Evolutionary conservation across 352 stramenopile species (phyloP).

Genomic region (Phytophthora pinifolia): DNA sequence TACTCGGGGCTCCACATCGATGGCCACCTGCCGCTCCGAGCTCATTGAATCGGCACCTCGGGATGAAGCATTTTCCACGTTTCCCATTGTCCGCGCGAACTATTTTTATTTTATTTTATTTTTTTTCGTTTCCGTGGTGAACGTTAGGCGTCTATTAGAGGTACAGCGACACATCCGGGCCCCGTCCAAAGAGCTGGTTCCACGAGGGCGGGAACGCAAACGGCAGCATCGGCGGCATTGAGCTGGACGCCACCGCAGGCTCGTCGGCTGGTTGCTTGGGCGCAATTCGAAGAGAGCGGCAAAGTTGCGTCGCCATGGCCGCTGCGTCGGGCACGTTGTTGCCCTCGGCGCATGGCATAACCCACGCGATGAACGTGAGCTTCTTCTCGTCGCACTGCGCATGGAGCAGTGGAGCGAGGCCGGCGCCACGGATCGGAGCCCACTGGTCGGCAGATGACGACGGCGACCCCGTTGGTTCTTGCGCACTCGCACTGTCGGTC

Average conservation of each 20-base stretch:
- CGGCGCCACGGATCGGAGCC: constrained; percentile 52
- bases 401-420: constrained; percentile 58
- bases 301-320: constrained; percentile 52
- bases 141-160: constrained; percentile 35
- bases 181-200: constrained; percentile 66
- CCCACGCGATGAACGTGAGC: constrained; percentile 50
- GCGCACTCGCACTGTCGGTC: constrained; percentile 2
- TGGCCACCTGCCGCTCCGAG: background rate
- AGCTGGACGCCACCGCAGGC: constrained; percentile 11
- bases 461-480: constrained; percentile 10
- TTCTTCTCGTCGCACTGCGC: constrained; percentile 33
- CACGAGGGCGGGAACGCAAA: constrained; percentile 61
- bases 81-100: background rate
- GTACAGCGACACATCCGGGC: constrained; percentile 54
- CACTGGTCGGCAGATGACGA: constrained; percentile 31
- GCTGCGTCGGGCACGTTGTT: constrained; percentile 80
- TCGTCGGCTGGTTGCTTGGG: constrained; percentile 17
- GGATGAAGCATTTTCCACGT: background rate
- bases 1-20: constrained; percentile 12
- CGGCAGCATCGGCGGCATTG: constrained; percentile 23
- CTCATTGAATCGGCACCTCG: background rate
- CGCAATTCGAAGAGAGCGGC: constrained; percentile 37
- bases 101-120: too few species aligned
- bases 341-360: constrained; percentile 76
- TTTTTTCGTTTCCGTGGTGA: too few species aligned